Base-by-base conservation (phyloP, 139 green algal genomes). In the Zygnema cylindricum region DNA sequence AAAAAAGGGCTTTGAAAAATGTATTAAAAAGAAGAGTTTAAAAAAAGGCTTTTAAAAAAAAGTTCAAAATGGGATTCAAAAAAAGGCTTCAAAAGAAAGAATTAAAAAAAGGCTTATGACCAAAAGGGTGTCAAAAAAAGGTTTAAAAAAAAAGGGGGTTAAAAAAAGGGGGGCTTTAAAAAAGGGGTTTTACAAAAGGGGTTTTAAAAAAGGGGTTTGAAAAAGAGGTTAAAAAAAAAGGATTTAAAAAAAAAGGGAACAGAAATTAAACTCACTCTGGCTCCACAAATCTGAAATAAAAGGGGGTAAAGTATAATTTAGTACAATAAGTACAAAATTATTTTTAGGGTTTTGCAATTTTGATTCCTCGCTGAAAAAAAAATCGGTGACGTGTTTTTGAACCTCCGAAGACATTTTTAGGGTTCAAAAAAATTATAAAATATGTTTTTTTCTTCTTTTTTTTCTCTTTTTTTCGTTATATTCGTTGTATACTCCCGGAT, bases 241-340 rank as follows among this genome's bases (percentile, higher is more conserved):
- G 73, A n/a, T n/a, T n/a, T n/a, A n/a, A 32, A 21, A 81, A 81
- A 21, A 38, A 55, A 55, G 7, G 49, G 38, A 77, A 23, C n/a
- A 49, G n/a, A 32, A 40, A 40, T 38, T 54, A 21, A 41, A 38
- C 78, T 40, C 22, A 87, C 82, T 38, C 43, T 76, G 82, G 63
- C 77, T 32, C 82, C 82, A 87, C n/a, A 87, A 55, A 2, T 82
- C 30, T 30, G 82, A 69, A 55, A 76, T 38, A 69, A 75, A 85
- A 25, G 21, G 1, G 32, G 84, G 69, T 16, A 88, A 69, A 36
- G 39, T 84, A 36, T 63, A 84, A 43, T 85, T 85, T 23, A 88
- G 73, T 11, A 88, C 63, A 33, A 88, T 36, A 36, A 88, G 69
- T 11, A 86, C 36, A 54, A 79, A 79, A 41, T 16, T 41, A 11